Evolutionary conservation across 805 yeast species (phyloP).

Genomic region (Zygoascus biomembranicola): DNA sequence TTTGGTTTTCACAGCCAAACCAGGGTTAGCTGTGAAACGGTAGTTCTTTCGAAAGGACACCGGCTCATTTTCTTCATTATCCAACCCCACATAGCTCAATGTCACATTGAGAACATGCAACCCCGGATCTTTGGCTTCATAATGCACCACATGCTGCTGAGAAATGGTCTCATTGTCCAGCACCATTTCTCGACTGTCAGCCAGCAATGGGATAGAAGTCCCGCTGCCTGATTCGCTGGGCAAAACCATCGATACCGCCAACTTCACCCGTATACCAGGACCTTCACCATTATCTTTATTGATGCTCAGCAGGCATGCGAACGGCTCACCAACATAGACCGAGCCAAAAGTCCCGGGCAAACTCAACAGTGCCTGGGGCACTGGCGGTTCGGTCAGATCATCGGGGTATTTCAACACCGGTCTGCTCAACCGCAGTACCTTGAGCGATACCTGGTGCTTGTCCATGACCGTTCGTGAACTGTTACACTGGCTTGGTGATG

Average conservation of each 20-base stretch:
- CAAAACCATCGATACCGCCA: slow-evolving; percentile 11
- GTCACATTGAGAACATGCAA: slow-evolving; percentile 20
- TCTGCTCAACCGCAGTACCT: slow-evolving; percentile 24
- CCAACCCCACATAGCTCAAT: slow-evolving; percentile 14
- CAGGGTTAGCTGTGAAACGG: slow-evolving; percentile 25
- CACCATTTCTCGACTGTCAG: background rate
- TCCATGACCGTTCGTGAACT: background rate
- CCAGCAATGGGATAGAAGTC: background rate
- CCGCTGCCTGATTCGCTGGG: slow-evolving; percentile 5
- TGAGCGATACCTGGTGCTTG: slow-evolving; percentile 15
- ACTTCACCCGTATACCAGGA: slow-evolving; percentile 5
- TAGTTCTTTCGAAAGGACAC: slow-evolving; percentile 20
- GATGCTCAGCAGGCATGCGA: slow-evolving; percentile 20
- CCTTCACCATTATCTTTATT: slow-evolving; percentile 1
- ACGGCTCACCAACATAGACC: slow-evolving; percentile 28
- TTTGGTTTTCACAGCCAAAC: slow-evolving; percentile 25
- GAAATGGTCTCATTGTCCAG: background rate
- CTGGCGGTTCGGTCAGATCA: slow-evolving; percentile 1
- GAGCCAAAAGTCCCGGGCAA: slow-evolving; percentile 23
- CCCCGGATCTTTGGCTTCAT: slow-evolving; percentile 24
- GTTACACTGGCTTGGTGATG: background rate
- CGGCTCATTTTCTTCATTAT: slow-evolving; percentile 5
- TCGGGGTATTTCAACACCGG: slow-evolving; percentile 21
- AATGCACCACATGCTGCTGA: slow-evolving; percentile 13
- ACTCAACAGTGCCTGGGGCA: slow-evolving; percentile 8